Evolutionary conservation across 2,329 filamentous ascomycete species (phyloP).

Genomic region (Chrysosphaeria jannelii): DNA sequence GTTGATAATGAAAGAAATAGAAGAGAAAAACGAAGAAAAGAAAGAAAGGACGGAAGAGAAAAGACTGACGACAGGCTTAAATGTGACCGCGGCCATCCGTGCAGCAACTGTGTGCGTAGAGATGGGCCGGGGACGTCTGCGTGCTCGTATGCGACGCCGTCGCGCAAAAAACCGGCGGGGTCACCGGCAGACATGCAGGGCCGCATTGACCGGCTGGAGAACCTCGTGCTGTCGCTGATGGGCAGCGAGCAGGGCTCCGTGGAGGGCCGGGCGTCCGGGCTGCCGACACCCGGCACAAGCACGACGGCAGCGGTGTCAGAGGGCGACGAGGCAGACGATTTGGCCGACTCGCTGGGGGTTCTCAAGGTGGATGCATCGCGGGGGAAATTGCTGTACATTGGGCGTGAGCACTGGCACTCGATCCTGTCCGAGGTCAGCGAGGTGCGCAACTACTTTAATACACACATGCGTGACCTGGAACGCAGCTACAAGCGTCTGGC

Average conservation of each 20-base stretch:
- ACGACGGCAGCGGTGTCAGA: slow-evolving; percentile 21
- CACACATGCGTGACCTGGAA: slow-evolving; percentile 70
- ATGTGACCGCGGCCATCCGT: slow-evolving; percentile 75
- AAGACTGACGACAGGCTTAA: too few species aligned
- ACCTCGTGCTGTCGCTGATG: slow-evolving; percentile 77
- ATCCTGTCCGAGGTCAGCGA: slow-evolving; percentile 63
- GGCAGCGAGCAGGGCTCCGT: too few species aligned
- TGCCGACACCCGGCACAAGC: neutral
- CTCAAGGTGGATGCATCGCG: slow-evolving; percentile 55
- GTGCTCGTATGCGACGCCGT: slow-evolving; percentile 57
- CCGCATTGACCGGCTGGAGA: slow-evolving; percentile 81
- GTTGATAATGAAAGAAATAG: too few species aligned
- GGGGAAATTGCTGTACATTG: slow-evolving; percentile 52
- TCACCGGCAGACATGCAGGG: slow-evolving; percentile 93
- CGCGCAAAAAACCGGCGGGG: slow-evolving; percentile 44
- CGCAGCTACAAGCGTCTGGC: slow-evolving; percentile 50
- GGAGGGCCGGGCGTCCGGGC: too few species aligned
- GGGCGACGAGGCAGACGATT: slow-evolving; percentile 39
- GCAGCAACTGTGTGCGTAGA: slow-evolving; percentile 81
- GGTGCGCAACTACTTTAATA: slow-evolving; percentile 68
- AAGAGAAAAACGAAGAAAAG: too few species aligned
- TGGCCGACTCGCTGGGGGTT: slow-evolving; percentile 46
- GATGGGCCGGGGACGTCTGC: slow-evolving; percentile 53
- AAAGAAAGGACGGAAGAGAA: too few species aligned
- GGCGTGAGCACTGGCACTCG: slow-evolving; percentile 58